Evolutionary conservation across 83 land plant species (phyloP).

Genomic region (Picea mariana): DNA sequence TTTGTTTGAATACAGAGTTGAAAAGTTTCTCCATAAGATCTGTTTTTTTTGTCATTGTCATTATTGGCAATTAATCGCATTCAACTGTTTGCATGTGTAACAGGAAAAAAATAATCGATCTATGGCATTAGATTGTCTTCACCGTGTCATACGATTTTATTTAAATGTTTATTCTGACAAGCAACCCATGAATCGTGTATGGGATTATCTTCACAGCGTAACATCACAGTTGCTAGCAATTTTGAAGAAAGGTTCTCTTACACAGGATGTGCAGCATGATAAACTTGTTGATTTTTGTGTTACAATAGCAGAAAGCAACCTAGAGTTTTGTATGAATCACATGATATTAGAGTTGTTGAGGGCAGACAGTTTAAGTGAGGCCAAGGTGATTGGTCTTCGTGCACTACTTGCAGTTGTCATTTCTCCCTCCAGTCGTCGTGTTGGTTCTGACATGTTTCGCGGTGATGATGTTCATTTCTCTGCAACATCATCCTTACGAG

Average conservation of each 20-base stretch:
- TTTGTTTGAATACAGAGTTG: neutral
- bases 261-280: conserved; percentile 98
- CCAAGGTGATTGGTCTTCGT: conserved; percentile 96
- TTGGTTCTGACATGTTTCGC: conserved; percentile 70
- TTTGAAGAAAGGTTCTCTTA: conserved; percentile 87
- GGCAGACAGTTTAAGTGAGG: conserved; percentile 85
- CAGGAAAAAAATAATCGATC: conserved; percentile 97
- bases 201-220: conserved; percentile 96
- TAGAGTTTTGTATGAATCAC: conserved; percentile 98
- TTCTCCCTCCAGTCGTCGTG: conserved; percentile 74
- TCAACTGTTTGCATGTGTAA: conserved; percentile 2
- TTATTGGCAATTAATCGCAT: neutral
- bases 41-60: neutral
- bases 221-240: conserved; percentile 86
- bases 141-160: conserved; percentile 92
- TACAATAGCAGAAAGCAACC: conserved; percentile 93
- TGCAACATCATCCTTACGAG: conserved; percentile 44
- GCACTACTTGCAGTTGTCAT: conserved; percentile 89
- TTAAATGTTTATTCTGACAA: conserved; percentile 81
- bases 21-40: neutral
- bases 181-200: conserved; percentile 76
- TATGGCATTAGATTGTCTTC: conserved; percentile 97
- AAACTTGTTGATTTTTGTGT: conserved; percentile 98
- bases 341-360: conserved; percentile 90
- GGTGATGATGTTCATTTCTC: conserved; percentile 49